Percentiles rank a stretch among this genome's conserved stretches.
Conservation (phyloP, 2,329 filamentous ascomycete genomes). For the Colletotrichum shisoi region DNA sequence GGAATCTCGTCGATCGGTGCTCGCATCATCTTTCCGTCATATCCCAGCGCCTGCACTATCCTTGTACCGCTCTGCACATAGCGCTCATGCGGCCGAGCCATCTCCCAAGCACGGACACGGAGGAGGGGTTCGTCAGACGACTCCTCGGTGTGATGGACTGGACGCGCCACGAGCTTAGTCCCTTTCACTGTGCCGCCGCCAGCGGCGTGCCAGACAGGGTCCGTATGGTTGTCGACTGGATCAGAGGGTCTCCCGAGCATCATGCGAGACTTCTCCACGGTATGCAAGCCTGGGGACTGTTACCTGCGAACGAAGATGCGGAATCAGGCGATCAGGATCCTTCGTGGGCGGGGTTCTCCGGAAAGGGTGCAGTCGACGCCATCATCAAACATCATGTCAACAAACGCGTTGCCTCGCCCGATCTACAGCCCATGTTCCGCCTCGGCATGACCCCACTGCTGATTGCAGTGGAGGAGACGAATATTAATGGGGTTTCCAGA, state of each 20-base stretch:
- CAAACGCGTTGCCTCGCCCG: not conserved
- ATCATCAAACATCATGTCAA: constrained; percentile 12
- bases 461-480: not conserved
- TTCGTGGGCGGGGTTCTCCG: not conserved
- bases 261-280: not conserved
- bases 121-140: not conserved
- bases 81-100: not conserved
- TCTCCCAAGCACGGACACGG: not conserved
- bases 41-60: not conserved
- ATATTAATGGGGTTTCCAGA: not conserved
- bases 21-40: not conserved
- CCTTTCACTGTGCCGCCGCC: not conserved
- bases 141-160: not conserved
- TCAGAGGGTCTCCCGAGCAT: not conserved
- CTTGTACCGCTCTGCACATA: constrained; percentile 6
- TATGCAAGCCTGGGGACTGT: not conserved
- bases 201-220: not conserved
- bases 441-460: constrained; percentile 7
- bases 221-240: not conserved
- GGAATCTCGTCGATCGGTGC: not conserved
- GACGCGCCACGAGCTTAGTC: not conserved
- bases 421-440: not conserved
- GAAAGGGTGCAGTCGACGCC: not conserved
- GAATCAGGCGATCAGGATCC: not conserved
- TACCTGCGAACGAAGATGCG: too few relatives aligned